Conservation (phyloP, 2,329 filamentous ascomycete species). For the Calonectria pseudoturangicola region DNA sequence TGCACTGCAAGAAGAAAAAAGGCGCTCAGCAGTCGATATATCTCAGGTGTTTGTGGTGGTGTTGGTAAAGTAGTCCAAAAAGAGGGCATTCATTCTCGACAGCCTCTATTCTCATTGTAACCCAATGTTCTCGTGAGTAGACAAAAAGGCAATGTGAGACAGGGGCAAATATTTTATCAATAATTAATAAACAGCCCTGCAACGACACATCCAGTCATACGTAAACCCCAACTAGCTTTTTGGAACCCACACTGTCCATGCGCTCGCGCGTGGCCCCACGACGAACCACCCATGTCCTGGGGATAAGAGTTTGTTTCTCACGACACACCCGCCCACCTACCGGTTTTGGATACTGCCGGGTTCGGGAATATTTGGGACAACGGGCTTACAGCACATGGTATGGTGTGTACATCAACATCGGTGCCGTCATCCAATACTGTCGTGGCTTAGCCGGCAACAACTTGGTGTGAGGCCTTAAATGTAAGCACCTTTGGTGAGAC, state of each 20-base stretch:
- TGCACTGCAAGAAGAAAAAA: slow-evolving; percentile 8
- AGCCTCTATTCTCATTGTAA: too few species aligned
- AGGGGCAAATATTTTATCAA: slow-evolving; percentile 9
- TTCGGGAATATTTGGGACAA: background rate
- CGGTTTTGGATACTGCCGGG: background rate
- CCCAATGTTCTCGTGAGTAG: background rate
- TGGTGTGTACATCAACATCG: background rate
- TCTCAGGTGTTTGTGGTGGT: background rate
- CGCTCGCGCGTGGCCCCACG: slow-evolving; percentile 11
- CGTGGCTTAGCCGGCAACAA: background rate
- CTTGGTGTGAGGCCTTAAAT: slow-evolving; percentile 12
- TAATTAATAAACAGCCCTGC: background rate
- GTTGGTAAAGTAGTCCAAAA: background rate
- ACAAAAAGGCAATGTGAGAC: too few species aligned
- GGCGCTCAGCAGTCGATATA: background rate
- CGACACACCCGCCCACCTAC: slow-evolving; percentile 16
- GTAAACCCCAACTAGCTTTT: background rate
- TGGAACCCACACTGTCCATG: background rate
- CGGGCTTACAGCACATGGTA: too few species aligned
- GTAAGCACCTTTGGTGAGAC: background rate
- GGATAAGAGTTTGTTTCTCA: background rate
- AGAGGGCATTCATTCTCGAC: background rate
- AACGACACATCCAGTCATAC: background rate
- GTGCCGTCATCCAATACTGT: background rate
- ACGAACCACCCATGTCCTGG: background rate